A percentile compares a stretch with the other conserved stretches of the same genome.
Evolutionary conservation across 345 rosid genomes (phyloP).

Genomic region (Gossypioides kirkii): DNA sequence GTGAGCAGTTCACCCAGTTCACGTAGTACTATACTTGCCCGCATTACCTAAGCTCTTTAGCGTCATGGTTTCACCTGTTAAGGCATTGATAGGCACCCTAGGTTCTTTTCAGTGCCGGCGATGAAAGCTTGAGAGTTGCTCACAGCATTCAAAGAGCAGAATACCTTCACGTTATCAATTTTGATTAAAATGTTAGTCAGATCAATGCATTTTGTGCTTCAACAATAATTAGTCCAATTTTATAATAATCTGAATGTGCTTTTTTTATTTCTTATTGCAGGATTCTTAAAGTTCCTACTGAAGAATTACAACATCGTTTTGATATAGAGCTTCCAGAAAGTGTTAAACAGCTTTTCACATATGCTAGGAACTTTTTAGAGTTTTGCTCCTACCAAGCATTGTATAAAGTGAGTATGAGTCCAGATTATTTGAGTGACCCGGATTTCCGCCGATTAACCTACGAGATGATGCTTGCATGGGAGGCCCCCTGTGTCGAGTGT

Average conservation of each 20-base stretch:
- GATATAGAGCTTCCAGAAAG: constrained; percentile 74
- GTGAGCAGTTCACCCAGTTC: too few species aligned
- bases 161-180: too few species aligned
- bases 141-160: too few species aligned
- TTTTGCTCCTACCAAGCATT: constrained; percentile 78
- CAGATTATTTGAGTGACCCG: constrained; percentile 64
- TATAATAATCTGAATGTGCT: not conserved
- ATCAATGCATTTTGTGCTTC: not conserved
- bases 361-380: constrained; percentile 72
- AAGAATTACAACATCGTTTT: constrained; percentile 62
- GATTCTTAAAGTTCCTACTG: constrained; percentile 58
- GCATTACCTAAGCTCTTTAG: too few species aligned
- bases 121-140: too few species aligned
- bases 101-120: too few species aligned
- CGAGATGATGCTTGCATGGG: constrained; percentile 99
- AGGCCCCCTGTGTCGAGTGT: constrained; percentile 48
- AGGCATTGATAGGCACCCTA: too few species aligned
- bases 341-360: constrained; percentile 60
- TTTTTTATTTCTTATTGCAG: constrained; percentile 25
- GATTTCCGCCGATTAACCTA: constrained; percentile 73
- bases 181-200: not conserved
- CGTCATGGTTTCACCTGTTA: too few species aligned
- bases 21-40: too few species aligned
- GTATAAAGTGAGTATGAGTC: constrained; percentile 30
- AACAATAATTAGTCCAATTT: not conserved